Evolutionary conservation across 805 yeast species (phyloP).

Genomic region (Starmera amethionina): DNA sequence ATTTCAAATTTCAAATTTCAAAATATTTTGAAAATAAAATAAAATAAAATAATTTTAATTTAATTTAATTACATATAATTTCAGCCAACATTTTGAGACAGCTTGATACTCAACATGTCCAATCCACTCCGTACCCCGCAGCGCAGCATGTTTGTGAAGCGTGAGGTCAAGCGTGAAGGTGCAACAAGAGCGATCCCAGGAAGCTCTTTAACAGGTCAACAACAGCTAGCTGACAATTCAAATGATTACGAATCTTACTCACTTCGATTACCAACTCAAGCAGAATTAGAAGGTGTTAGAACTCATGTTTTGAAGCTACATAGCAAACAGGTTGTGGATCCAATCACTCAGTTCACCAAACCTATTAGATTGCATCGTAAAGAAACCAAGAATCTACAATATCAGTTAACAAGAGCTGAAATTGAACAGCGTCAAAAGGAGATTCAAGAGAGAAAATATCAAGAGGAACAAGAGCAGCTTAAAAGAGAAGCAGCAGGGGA

Average conservation of each 20-base stretch:
- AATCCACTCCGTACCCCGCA: constrained; percentile 14
- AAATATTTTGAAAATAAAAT: too few relatives aligned
- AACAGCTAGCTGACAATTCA: constrained; percentile 12
- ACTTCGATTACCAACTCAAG: constrained; percentile 60
- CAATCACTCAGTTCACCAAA: constrained; percentile 53
- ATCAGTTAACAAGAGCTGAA: constrained; percentile 71
- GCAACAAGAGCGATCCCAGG: constrained; percentile 2
- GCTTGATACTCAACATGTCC: constrained; percentile 1
- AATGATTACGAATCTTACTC: constrained; percentile 28
- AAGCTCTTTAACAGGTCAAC: constrained; percentile 2
- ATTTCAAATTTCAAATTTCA: too few relatives aligned
- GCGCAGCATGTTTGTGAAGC: constrained; percentile 7
- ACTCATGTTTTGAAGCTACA: constrained; percentile 80
- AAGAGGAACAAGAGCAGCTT: constrained; percentile 19
- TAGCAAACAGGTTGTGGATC: constrained; percentile 61
- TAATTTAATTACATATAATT: too few relatives aligned
- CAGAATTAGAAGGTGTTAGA: constrained; percentile 63
- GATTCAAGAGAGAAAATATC: constrained; percentile 27
- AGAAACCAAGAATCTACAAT: constrained; percentile 87
- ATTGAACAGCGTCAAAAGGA: constrained; percentile 53
- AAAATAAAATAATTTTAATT: too few relatives aligned
- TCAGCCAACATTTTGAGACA: too few relatives aligned
- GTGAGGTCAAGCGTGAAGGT: constrained; percentile 1
- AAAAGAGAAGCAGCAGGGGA: constrained; percentile 15
- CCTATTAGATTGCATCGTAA: constrained; percentile 89